A percentile compares a stretch with the other conserved stretches of the same genome.
phyloP scores from a whole-genome alignment of 768 basidiomycete genomes.

The Amanita thiersii region DNA sequence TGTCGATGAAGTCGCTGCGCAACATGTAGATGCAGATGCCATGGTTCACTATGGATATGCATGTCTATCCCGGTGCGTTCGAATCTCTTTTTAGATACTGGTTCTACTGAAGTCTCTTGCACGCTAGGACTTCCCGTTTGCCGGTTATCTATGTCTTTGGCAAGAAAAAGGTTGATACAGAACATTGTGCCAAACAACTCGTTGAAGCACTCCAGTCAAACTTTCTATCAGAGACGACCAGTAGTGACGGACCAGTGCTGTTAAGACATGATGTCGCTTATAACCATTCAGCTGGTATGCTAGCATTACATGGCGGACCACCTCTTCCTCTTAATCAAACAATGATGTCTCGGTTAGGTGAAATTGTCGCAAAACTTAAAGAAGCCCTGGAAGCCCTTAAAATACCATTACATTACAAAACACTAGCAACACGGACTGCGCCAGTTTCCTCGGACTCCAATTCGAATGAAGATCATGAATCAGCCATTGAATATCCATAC shows the following conservation, averaged over 20 bases:
- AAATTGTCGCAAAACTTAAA: conserved; percentile 21
- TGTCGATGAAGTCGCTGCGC: conserved; percentile 92
- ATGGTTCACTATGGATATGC: conserved; percentile 96
- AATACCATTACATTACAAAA: conserved; percentile 27
- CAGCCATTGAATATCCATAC: conserved; percentile 12
- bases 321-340: too few species aligned
- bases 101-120: conserved; percentile 2
- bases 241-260: conserved; percentile 27
- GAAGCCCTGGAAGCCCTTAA: conserved; percentile 16
- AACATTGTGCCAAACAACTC: conserved; percentile 38
- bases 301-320: too few species aligned
- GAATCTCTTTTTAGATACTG: not conserved
- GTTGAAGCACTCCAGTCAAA: conserved; percentile 21
- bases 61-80: conserved; percentile 81
- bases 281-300: conserved; percentile 54
- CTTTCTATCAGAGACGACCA: conserved; percentile 9
- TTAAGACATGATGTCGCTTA: conserved; percentile 77
- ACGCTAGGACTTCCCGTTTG: conserved; percentile 67
- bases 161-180: conserved; percentile 53
- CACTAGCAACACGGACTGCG: conserved; percentile 18
- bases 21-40: conserved; percentile 87
- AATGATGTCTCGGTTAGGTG: not conserved
- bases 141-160: conserved; percentile 92
- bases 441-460: conserved; percentile 1
- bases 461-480: conserved; percentile 7